Evolutionary conservation across 208 protist species (phyloP), one percentile per base, ranked within the genome.

Genomic region (Naegleria lovaniensis): DNA sequence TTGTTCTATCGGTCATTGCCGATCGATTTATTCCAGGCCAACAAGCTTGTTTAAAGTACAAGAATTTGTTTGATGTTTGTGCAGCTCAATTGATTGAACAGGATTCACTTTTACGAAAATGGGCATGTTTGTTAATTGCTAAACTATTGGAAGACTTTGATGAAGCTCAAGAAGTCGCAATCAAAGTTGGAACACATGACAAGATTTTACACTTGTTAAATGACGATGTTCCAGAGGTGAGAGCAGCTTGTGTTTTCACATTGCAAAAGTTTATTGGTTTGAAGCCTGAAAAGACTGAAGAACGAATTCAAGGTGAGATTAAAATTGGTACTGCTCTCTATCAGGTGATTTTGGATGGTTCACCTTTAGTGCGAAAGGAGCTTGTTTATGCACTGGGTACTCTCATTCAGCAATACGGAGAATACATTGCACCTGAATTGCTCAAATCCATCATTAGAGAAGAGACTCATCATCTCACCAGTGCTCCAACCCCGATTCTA

Each of bases 1-100:
- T 98, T 93, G 95, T 99, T 0, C 94, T 99, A 1, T 87, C 91
- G 6, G 90, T 93, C 40, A 94, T 97, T 58, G 84, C 88, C 33
- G 91, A 93, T 59, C 52, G 90, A 41, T 91, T 59, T 76, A 25
- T 83, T 58, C 48, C 52, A 43, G 92, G 92, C 5, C 89, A 92
- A 67, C 19, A 29, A 59, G 84, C 67, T n/a, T 91, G 43, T 36
- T 90, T 75, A 5, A 16, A 83, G 11, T 25, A 67, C 19, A 25
- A 38, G 25, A 84, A 43, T 59, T 19, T 91, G 25, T 93, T 75
- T 25, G 9, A 67, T 33, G 36, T 48, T n/a, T 67, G 51, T 7
- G 3, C 40, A 22, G 22, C 13, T 9, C 79, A 90, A 58, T 0
- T 92, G 15, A 48, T 11, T 39, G 36, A 93, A 43, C 85, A 91